Base-by-base conservation (phyloP, 306 rosid species). In the Calophaca sinica region DNA sequence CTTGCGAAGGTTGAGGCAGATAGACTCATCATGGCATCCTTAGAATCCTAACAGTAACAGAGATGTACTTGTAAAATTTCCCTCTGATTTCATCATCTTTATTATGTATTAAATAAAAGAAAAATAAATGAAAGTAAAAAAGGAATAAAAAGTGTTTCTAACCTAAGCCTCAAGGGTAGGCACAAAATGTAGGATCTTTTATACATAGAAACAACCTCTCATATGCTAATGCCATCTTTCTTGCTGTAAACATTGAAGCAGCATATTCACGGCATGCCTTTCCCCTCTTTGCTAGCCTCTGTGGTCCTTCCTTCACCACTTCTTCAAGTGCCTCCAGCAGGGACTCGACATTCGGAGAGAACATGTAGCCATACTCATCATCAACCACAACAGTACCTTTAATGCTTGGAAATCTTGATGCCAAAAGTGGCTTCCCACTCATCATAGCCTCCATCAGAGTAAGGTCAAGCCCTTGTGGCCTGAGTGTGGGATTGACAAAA, bases 381-480 rank as follows among this genome's bases (percentile, higher is more conserved):
- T 91, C 86, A 67, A 91, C 96, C 29, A 91, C 70, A 33, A 91
- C 53, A 10, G 80, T 83, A 31, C 97, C 96, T 80, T 89, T 87
- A 15, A 91, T 91, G 80, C 93, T 91, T 4, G 96, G 88, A 81
- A 89, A 88, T 68, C 96, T 89, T 35, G 97, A 89, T 13, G 97
- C 91, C 88, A 91, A 54, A 41, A 91, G 83, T 5, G 96, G 86
- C 78, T 84, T 91, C 63, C 90, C 96, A 38, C 86, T 88, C 91
- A 87, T 84, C 97, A 87, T 89, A 11, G 97, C 93, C 76, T 91
- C 97, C 93, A 91, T 89, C 26, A 91, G 63, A 2, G 97, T 91
- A 50, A 91, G 89, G 50, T 91, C 97, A 73, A 91, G 88, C 8
- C 97, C 97, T 39, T 91, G 97, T 2, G 97, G 93, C 31, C 97